Evolutionary conservation across 345 rosid species (phyloP).

Genomic region (Citrus trifoliata): DNA sequence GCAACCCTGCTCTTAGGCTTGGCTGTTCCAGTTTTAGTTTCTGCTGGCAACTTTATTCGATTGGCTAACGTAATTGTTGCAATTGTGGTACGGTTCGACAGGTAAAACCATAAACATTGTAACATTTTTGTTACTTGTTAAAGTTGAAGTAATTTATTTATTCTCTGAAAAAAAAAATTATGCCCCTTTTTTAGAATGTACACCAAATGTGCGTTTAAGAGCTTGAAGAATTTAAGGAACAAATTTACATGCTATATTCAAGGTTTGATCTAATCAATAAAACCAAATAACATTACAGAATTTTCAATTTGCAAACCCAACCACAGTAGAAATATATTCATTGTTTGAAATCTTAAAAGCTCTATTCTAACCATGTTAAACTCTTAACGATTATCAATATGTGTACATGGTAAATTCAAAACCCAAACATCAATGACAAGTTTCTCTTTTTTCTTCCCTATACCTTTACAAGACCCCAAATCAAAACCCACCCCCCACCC

Average conservation of each 20-base stretch:
- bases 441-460: too few species aligned
- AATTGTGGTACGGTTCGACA: conserved; percentile 67
- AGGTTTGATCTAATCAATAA: not conserved
- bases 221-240: not conserved
- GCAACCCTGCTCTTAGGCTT: conserved; percentile 76
- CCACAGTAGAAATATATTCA: not conserved
- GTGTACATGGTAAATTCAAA: not conserved
- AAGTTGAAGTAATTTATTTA: not conserved
- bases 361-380: too few species aligned
- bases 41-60: conserved; percentile 70
- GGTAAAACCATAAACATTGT: conserved; percentile 35
- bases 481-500: too few species aligned
- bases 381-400: not conserved
- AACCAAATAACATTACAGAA: not conserved
- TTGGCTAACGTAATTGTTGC: conserved; percentile 53
- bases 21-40: conserved; percentile 64
- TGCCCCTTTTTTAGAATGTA: not conserved
- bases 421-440: not conserved
- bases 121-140: not conserved
- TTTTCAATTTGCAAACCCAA: not conserved
- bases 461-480: too few species aligned
- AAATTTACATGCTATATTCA: not conserved
- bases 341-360: too few species aligned
- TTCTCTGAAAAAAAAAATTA: not conserved
- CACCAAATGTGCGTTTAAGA: not conserved